Conservation (phyloP, 257 asterid genomes). For the Rehmannia glutinosa region DNA sequence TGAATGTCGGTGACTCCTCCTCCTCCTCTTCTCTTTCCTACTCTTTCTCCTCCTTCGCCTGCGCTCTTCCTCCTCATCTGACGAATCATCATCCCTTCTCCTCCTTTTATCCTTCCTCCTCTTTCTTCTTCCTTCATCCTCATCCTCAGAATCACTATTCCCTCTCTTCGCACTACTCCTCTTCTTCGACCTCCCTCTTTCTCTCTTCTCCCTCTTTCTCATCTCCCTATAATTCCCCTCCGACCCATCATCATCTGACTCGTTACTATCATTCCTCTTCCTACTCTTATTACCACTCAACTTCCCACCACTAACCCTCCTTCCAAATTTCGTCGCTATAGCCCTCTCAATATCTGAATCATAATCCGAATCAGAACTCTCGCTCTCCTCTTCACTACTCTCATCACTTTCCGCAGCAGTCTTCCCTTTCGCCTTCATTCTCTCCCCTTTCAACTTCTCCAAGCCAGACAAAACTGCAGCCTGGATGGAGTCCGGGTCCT, state of each 20-base stretch:
- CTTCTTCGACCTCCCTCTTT: slow-evolving; percentile 61
- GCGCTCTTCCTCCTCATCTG: slow-evolving; percentile 41
- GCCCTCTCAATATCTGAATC: slow-evolving; percentile 83
- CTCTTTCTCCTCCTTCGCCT: slow-evolving; percentile 47
- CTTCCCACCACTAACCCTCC: slow-evolving; percentile 33
- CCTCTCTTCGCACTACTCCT: slow-evolving; percentile 54
- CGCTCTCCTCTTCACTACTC: slow-evolving; percentile 58
- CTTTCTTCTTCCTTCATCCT: slow-evolving; percentile 41
- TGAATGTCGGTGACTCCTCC: slow-evolving; percentile 51
- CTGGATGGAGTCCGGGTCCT: slow-evolving; percentile 52
- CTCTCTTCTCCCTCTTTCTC: slow-evolving; percentile 38
- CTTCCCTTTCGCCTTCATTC: slow-evolving; percentile 49
- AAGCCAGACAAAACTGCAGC: slow-evolving; percentile 66
- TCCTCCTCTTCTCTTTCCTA: slow-evolving; percentile 60
- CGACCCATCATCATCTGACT: slow-evolving; percentile 31
- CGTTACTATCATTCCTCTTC: slow-evolving; percentile 38
- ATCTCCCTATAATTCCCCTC: slow-evolving; percentile 26
- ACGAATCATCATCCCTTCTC: slow-evolving; percentile 47
- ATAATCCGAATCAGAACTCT: slow-evolving; percentile 74
- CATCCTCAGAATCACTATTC: slow-evolving; percentile 45
- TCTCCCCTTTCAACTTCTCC: slow-evolving; percentile 69
- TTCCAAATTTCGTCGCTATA: slow-evolving; percentile 46
- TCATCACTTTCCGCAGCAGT: slow-evolving; percentile 35
- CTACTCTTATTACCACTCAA: slow-evolving; percentile 25
- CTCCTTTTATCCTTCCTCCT: slow-evolving; percentile 49